phyloP scores from a whole-genome alignment of 2,329 filamentous ascomycete genomes.

The Bipolaris sorokiniana region DNA sequence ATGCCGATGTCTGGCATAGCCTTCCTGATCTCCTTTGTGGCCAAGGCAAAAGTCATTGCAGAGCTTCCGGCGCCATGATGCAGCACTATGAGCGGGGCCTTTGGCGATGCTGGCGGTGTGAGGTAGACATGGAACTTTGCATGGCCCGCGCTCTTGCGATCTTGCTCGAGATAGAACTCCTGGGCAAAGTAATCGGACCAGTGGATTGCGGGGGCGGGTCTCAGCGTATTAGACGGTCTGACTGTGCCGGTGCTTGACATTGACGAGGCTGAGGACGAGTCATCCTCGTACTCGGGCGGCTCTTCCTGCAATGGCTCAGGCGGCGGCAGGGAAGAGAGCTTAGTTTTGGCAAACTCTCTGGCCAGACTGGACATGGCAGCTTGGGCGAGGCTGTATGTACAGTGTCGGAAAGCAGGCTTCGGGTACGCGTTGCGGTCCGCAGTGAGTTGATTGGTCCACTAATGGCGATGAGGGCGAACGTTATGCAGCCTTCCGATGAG shows the following conservation, averaged over 20 bases:
- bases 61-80: conserved; percentile 96
- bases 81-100: conserved; percentile 84
- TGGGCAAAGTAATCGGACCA: conserved; percentile 94
- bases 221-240: conserved; percentile 75
- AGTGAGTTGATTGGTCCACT: conserved; percentile 14
- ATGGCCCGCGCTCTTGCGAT: conserved; percentile 38
- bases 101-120: conserved; percentile 71
- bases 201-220: conserved; percentile 65
- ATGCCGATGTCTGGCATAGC: conserved; percentile 80
- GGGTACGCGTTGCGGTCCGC: conserved; percentile 9
- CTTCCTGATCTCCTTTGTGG: conserved; percentile 77
- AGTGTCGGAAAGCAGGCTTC: conserved; percentile 10
- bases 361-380: conserved; percentile 78
- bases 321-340: conserved; percentile 68
- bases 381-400: conserved; percentile 10
- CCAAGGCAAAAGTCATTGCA: conserved; percentile 86
- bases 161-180: conserved; percentile 74
- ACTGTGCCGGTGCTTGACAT: conserved; percentile 93
- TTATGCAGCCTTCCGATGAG: conserved; percentile 10
- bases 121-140: conserved; percentile 85
- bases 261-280: conserved; percentile 70
- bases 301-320: conserved; percentile 56
- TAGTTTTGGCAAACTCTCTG: conserved; percentile 77
- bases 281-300: conserved; percentile 59
- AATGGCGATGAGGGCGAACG: conserved; percentile 1